Evolutionary conservation across 2,329 filamentous ascomycete species (phyloP).

Genomic region (Botryotinia globosa): DNA sequence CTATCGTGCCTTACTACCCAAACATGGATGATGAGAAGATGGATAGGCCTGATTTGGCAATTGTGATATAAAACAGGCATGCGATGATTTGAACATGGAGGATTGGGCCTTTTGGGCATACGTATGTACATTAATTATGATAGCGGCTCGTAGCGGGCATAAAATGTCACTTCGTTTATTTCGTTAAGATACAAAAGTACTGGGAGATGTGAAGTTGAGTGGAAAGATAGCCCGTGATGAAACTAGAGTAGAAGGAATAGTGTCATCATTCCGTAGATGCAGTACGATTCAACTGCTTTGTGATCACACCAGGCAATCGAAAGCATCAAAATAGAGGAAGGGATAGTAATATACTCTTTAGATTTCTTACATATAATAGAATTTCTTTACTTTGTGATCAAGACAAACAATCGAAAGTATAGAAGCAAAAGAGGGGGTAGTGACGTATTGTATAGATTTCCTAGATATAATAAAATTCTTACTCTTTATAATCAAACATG

Average conservation of each 20-base stretch:
- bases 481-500: no score
- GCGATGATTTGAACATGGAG: conserved; percentile 18
- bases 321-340: not conserved
- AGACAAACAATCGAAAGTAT: not conserved
- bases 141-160: conserved; percentile 9
- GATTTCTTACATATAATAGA: not conserved
- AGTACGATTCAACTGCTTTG: no score
- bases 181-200: not conserved
- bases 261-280: not conserved
- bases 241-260: not conserved
- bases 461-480: not conserved
- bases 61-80: conserved; percentile 61
- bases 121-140: conserved; percentile 10
- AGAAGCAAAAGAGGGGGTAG: not conserved
- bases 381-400: not conserved
- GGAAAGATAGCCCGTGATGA: not conserved
- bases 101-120: not conserved
- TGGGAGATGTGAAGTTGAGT: not conserved
- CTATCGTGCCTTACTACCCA: conserved; percentile 96
- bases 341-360: not conserved
- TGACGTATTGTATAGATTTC: not conserved
- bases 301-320: not conserved
- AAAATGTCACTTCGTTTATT: conserved; percentile 1
- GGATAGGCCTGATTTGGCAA: conserved; percentile 75
- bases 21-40: conserved; percentile 77